Base-by-base conservation (phyloP, 1,139 yeast genomes). In the Torulaspora globosa region DNA sequence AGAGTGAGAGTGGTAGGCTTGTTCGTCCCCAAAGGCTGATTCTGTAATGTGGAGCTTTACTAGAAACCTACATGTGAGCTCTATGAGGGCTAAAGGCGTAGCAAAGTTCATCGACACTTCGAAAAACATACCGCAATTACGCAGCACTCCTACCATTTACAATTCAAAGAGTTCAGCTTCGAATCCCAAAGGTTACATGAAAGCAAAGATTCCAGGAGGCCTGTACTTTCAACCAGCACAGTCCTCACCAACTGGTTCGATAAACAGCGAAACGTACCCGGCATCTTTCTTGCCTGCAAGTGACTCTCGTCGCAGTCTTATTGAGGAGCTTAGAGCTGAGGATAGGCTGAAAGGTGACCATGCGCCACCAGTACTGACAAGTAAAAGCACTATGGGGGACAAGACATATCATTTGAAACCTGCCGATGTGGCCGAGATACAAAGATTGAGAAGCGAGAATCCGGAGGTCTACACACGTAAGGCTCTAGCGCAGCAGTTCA, bases 391-490 rank as follows among this genome's bases (percentile, higher is more conserved):
- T 1, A 16, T 43, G 35, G 26, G 46, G 11, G 19, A 37, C 5
- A 80, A 81, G 61, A 70, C 70, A 28, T 84, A 85, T 62, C 76
- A 78, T 45, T 70, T 88, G 51, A 76, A 80, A 1, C 79, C 80
- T 10, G 78, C 74, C 24, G 79, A 82, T 11, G 80, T 84, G 19
- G 64, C 62, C 30, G 80, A 86, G 65, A 82, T 90, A 50, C 77
- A 74, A 55, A 58, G 69, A 36, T 70, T 87, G 58, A 79, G 97
- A 66, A 55, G 63, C 15, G 66, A 72, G 39, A 82, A 88, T 53
- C 92, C 92, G 0, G 69, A 65, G 29, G 69, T 66, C 47, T 80
- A 88, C 81, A 80, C 92, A 14, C 75, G 89, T 55, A 75, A 78
- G 49, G 78, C 75, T 24, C 72, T 90, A 49, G 88, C 89, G 26